A percentile compares a stretch with the other conserved stretches of the same genome.
phyloP scores from a whole-genome alignment of 208 protist species.

The Acanthamoeba triangularis region DNA sequence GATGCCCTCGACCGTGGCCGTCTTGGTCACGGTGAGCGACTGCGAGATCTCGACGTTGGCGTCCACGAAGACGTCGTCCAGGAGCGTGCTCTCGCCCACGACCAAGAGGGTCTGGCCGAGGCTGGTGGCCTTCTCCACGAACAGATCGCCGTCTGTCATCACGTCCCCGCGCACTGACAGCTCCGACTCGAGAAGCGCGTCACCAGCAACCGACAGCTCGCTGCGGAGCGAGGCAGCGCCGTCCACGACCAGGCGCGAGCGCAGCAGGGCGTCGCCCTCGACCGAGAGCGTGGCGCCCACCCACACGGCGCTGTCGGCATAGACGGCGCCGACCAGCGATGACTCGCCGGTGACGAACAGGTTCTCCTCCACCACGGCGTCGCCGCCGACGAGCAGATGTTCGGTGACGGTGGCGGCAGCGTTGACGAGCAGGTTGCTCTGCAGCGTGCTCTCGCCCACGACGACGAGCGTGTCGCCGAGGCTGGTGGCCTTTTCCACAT shows the following conservation, averaged over 20 bases:
- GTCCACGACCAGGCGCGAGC: background rate
- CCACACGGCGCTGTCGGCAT: background rate
- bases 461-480: background rate
- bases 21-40: background rate
- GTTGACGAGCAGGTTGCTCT: background rate
- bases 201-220: background rate
- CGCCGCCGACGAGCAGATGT: no score
- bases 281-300: background rate
- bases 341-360: background rate
- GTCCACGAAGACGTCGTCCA: background rate
- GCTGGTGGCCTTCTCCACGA: slow-evolving; percentile 18
- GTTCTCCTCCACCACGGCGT: background rate
- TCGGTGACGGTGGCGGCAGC: background rate
- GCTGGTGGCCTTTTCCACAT: slow-evolving; percentile 15
- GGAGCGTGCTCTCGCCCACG: background rate
- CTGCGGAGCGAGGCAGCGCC: background rate
- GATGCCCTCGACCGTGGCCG: background rate
- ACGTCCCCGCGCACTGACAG: background rate
- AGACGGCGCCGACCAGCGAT: background rate
- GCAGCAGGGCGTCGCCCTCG: background rate
- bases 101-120: background rate
- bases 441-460: background rate
- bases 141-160: background rate
- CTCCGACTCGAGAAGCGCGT: background rate
- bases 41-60: background rate